Percentiles rank a stretch among this genome's conserved stretches.
phyloP scores from a whole-genome alignment of 495 filamentous ascomycete species.

The Penicillium egyptiacum region DNA sequence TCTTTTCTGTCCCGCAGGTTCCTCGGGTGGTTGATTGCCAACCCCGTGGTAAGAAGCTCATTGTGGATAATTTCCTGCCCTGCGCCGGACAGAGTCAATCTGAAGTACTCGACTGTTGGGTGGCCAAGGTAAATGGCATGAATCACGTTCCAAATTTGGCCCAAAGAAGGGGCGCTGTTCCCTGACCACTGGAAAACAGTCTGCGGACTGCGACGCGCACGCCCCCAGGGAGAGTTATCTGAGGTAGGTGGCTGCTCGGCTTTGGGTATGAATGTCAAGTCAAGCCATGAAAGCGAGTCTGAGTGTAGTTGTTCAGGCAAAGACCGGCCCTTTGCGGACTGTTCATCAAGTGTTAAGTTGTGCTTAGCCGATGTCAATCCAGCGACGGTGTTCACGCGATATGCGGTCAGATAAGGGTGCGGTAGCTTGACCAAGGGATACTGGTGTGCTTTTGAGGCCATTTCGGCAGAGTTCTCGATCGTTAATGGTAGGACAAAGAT shows the following conservation, averaged over 20 bases:
- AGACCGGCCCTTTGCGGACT: slow-evolving; percentile 24
- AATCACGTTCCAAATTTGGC: slow-evolving; percentile 61
- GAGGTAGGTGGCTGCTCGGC: slow-evolving; percentile 29
- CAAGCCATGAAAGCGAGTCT: slow-evolving; percentile 34
- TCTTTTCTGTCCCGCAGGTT: slow-evolving; percentile 27
- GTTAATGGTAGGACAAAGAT: background rate
- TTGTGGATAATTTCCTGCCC: slow-evolving; percentile 40
- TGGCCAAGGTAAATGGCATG: slow-evolving; percentile 60
- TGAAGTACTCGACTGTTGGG: slow-evolving; percentile 54
- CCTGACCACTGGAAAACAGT: slow-evolving; percentile 43
- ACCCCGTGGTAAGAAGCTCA: slow-evolving; percentile 53
- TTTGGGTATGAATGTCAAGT: slow-evolving; percentile 27
- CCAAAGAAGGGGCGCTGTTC: slow-evolving; percentile 46
- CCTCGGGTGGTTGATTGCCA: slow-evolving; percentile 51
- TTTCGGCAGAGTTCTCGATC: slow-evolving; percentile 7
- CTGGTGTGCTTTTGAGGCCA: slow-evolving; percentile 21
- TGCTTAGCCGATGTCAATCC: slow-evolving; percentile 25
- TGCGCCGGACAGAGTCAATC: slow-evolving; percentile 46
- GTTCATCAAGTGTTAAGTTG: slow-evolving; percentile 30
- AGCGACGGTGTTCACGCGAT: slow-evolving; percentile 29
- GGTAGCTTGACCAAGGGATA: slow-evolving; percentile 34
- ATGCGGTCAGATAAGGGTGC: slow-evolving; percentile 33
- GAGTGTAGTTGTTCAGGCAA: slow-evolving; percentile 35
- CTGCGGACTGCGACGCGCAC: slow-evolving; percentile 40
- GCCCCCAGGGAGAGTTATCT: slow-evolving; percentile 51